Conservation (phyloP, 225 moss, liverwort and hornwort genomes). For the Bryoerythrophyllum caledonicum region DNA sequence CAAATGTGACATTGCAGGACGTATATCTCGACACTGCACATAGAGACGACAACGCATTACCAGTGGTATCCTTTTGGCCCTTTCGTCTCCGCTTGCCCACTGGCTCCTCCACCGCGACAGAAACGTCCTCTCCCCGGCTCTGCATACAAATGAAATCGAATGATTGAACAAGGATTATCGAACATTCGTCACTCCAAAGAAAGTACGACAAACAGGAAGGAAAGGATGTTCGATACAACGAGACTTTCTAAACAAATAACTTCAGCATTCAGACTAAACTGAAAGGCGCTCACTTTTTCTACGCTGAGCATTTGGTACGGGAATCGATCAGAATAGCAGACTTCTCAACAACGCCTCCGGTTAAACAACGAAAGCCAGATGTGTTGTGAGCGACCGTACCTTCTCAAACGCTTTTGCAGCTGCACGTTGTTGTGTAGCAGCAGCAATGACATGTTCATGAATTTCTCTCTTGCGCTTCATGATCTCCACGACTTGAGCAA, state of each 20-base stretch:
- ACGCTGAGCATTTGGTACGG: not conserved
- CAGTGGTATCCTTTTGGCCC: constrained; percentile 41
- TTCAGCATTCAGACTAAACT: not conserved
- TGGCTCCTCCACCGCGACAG: constrained; percentile 34
- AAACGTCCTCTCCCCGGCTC: not conserved
- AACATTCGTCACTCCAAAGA: not conserved
- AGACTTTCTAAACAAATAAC: not conserved
- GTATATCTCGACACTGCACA: not conserved
- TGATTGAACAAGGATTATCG: not conserved
- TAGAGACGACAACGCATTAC: not conserved
- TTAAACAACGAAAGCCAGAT: not conserved
- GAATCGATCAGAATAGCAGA: not conserved
- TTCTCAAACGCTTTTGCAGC: constrained; percentile 72
- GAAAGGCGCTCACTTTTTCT: not conserved
- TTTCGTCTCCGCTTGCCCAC: constrained; percentile 45
- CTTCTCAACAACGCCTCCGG: not conserved
- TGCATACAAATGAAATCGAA: not conserved
- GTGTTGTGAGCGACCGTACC: not conserved
- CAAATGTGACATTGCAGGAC: not conserved
- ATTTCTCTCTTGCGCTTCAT: constrained; percentile 96
- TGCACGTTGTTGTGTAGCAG: constrained; percentile 75
- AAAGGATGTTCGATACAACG: not conserved
- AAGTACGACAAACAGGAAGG: not conserved
- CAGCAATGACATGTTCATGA: constrained; percentile 85
- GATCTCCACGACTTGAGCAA: constrained; percentile 70